Evolutionary conservation across 1,284 basidiomycete species (phyloP), one percentile per base, ranked within the genome.

Genomic region (Ceratobasidium sp.): DNA sequence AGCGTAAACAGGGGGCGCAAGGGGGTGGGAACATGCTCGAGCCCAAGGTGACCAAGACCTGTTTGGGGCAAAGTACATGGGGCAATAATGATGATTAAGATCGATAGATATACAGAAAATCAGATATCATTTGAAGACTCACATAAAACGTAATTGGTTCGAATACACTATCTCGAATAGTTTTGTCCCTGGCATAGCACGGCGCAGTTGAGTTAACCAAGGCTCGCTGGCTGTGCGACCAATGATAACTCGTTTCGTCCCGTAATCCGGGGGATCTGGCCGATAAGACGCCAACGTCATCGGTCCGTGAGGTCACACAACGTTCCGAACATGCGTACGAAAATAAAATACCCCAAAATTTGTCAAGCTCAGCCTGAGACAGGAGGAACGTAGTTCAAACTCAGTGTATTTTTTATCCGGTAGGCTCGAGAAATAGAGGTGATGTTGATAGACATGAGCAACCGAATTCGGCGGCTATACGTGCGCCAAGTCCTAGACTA

Each of bases 251-350:
- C 3, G 36, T 34, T n/a, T 57, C 53, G 53, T 32, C 14, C 53
- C 53, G 53, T 30, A 36, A 57, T 57, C 53, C 28, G 28, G 34
- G 52, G 52, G 28, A 32, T 55, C 30, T 30, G 28, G 16, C 30
- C 28, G 53, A 57, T 36, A 57, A 57, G 53, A 57, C 53, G 53
- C 53, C 53, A 57, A 57, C 53, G 53, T 57, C 53, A 57, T 57
- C 30, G 30, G 53, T 16, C 30, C 53, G 53, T 57, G 53, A 55
- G 52, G 52, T 32, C 28, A 55, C 28, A 32, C 6, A 55, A 28
- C 52, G 32, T 57, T 57, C 9, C 12, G 30, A 21, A 34, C 32
- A 57, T n/a, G 32, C 32, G 16, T 30, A 28, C 21, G 23, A 53
- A n/a, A 23, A 39, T 34, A 21, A 57, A 57, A 57, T 21, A 18